Percentiles rank a stretch among this genome's conserved stretches.
phyloP scores from a whole-genome alignment of 2,329 filamentous ascomycete genomes.

The Pseudogymnoascus sp. region DNA sequence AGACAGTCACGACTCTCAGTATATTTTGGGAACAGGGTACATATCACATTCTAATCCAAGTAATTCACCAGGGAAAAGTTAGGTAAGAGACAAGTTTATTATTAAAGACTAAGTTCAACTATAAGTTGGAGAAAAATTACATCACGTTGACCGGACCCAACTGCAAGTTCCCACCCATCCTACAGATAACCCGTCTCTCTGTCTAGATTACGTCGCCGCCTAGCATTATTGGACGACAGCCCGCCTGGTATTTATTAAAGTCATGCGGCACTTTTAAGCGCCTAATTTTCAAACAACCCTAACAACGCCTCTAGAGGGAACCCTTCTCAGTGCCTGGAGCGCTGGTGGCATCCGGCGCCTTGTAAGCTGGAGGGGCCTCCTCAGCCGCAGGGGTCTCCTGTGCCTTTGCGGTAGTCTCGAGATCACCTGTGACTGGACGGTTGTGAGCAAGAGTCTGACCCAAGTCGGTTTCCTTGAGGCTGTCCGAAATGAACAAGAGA shows the following conservation, averaged over 20 bases:
- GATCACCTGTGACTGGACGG: background rate
- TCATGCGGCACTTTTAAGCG: background rate
- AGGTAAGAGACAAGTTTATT: background rate
- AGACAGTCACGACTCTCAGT: background rate
- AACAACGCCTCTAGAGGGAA: background rate
- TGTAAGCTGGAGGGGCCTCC: background rate
- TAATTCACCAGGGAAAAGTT: background rate
- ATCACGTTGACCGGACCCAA: background rate
- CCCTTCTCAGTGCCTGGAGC: background rate
- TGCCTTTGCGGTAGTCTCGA: background rate
- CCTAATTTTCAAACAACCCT: background rate
- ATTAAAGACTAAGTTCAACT: constrained; percentile 1
- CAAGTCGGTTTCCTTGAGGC: background rate
- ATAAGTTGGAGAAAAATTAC: background rate
- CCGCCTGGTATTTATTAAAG: background rate
- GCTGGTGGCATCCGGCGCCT: background rate
- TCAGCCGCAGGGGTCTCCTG: background rate
- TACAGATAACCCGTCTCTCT: background rate
- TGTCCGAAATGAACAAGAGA: background rate
- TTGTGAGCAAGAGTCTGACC: background rate
- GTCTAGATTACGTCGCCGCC: background rate
- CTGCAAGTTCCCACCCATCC: background rate
- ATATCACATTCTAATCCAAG: background rate
- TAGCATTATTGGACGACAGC: background rate
- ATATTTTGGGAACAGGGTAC: background rate